These are phyloP conservation scores for Microbotryum silenes-acaulis DNA, from an alignment of 1,284 basidiomycete species.

Conservation along the genomic window DNA sequence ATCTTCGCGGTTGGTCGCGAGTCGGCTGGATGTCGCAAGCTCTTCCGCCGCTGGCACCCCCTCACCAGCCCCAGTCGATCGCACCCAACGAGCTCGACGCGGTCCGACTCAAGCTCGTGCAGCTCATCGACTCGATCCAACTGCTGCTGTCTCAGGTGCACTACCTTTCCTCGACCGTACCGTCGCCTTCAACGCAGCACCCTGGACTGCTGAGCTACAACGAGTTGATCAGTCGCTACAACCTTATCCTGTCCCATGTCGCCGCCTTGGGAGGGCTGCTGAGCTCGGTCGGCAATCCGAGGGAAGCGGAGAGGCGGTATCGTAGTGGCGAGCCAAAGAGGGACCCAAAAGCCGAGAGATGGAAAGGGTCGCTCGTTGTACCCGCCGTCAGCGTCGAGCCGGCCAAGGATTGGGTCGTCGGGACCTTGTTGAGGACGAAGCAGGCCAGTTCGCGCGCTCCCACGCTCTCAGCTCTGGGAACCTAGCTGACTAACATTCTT, in stretches of 20 bases:
- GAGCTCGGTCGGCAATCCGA: slow-evolving; percentile 3
- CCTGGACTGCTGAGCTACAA: slow-evolving; percentile 17
- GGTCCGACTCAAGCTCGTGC: slow-evolving; percentile 26
- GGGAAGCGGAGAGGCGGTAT: slow-evolving; percentile 5
- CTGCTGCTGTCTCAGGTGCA: slow-evolving; percentile 16
- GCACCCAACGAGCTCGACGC: slow-evolving; percentile 16
- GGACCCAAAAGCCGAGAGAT: slow-evolving; percentile 22
- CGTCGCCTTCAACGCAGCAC: slow-evolving; percentile 5
- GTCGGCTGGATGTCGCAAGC: no score
- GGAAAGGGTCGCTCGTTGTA: slow-evolving; percentile 15
- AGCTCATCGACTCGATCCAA: slow-evolving; percentile 22
- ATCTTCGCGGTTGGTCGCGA: no score
- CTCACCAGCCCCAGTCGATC: no score
- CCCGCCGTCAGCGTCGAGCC: not conserved
- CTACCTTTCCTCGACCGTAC: slow-evolving; percentile 10
- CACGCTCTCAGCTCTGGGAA: no score
- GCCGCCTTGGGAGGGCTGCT: slow-evolving; percentile 9
- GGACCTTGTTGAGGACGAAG: slow-evolving; percentile 25
- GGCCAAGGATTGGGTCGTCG: slow-evolving; percentile 27
- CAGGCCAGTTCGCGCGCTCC: slow-evolving; percentile 11
- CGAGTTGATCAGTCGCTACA: slow-evolving; percentile 20
- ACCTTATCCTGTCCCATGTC: slow-evolving; percentile 21
- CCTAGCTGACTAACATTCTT: not conserved
- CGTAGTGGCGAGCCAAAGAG: not conserved
- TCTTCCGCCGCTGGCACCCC: no score